Base-by-base conservation (phyloP, 2,329 filamentous ascomycete genomes). In the Verticillium zaregamsianum region DNA sequence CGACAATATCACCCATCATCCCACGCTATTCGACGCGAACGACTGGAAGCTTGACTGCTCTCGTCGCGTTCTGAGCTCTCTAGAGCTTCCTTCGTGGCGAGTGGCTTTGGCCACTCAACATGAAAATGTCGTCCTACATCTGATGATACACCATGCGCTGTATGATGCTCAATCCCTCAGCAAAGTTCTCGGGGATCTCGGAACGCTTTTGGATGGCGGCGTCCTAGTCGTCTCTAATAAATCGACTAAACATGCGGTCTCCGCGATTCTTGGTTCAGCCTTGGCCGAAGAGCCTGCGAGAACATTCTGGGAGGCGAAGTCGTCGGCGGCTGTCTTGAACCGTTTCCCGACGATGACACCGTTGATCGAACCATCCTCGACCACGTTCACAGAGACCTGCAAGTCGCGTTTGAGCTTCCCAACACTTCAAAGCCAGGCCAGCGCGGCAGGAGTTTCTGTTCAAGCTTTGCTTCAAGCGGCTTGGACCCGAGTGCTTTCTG, bases 101-200 rank as follows among this genome's bases (percentile, higher is more conserved):
- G 72, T 91, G 23, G 75, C 77, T 0, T 57, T 92, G 1, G 70
- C 81, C 0, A 66, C 78, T 3, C 55, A 64, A 0, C 60, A 68
- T 0, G 58, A 64, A 0, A 55, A 59, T 1, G 39, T 64, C 5
- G 67, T 57, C 2, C 80, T 83, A 73, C 76, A 82, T 56, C 65
- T 87, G 4, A 71, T 78, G 1, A 80, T 92, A 3, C 90, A 96
- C 65, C 93, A 97, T 75, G 90, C 91, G 0, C 78, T 97, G 0
- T 97, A 96, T 66, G 93, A 97, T 76, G 93, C 92, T 0, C 81
- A 86, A 49, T 93, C 92, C 9, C 76, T 97, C 12, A 79, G 84
- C 3, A 69, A 80, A 0, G 81, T 97, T 1, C 74, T 97, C 2
- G 69, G 78, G 0, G 85, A 90, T 66, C 77, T 96, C 14, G 65